Evolutionary conservation across 345 rosid species (phyloP), one percentile per base, ranked within the genome.

Genomic region (Melastoma malabathricum): DNA sequence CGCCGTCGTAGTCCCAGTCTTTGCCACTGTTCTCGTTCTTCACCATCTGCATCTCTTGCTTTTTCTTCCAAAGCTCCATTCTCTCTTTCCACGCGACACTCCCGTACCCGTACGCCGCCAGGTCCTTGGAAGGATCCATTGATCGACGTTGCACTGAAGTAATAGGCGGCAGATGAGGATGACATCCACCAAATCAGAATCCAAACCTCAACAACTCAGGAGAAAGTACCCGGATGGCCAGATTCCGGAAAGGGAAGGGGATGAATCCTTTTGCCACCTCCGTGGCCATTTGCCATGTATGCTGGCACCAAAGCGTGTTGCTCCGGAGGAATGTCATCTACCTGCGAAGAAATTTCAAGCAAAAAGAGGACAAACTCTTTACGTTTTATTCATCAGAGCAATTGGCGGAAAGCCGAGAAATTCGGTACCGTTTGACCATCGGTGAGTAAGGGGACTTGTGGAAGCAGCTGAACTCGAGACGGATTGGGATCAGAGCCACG

Each of bases 11-110:
- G 8, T 62, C 71, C 68, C 67, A 57, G 44, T 64, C 74, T 48
- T 65, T 59, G 52, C 66, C 54, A 16, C 62, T 70, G 59, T 48
- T 46, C 20, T 66, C 62, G 31, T 58, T 51, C 47, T 57, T 69
- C 59, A 47, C 53, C 50, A 59, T 49, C 22, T 53, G 71, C 13
- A 69, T 63, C 48, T 59, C 74, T 41, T 68, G 70, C 54, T 60
- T 63, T 51, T 66, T 61, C 41, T 68, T 68, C 72, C 76, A 72
- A 18, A 31, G 51, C 56, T 79, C 77, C 68, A 75, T 68, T 58
- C 75, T 79, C 58, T 79, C 77, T 50, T 75, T 79, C 81, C 77
- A 75, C 22, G 79, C 79, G 29, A 75, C 64, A 59, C 75, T 79
- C 50, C 79, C 81, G 22, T 67, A 70, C 34, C 81, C 77, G 49